Percentiles rank a stretch among this genome's conserved stretches.
Conservation (phyloP, 495 filamentous ascomycete genomes). For the Xylaria flabelliformis region DNA sequence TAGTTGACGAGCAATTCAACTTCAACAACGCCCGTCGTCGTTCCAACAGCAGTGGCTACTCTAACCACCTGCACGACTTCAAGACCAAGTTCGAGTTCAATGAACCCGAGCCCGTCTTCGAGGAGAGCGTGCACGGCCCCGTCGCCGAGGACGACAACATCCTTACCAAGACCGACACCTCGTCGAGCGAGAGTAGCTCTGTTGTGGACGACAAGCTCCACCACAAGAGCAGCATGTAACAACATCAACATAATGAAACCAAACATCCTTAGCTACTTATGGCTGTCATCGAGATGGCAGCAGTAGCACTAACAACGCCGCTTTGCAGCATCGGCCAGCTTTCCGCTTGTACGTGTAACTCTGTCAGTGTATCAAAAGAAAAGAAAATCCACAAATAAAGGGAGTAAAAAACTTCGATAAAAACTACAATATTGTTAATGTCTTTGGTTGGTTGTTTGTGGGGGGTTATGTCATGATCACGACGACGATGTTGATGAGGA, state of each 20-base stretch:
- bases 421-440: conserved; percentile 18
- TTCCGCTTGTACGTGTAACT: conserved; percentile 25
- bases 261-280: neutral
- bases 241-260: conserved; percentile 23
- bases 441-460: conserved; percentile 10
- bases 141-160: conserved; percentile 51
- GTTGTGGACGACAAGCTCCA: conserved; percentile 46
- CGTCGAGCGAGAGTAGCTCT: conserved; percentile 50
- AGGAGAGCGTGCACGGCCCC: conserved; percentile 77
- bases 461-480: neutral
- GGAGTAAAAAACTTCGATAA: neutral
- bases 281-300: conserved; percentile 8
- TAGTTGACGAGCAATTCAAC: conserved; percentile 79
- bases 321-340: conserved; percentile 8
- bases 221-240: conserved; percentile 39
- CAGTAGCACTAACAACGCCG: conserved; percentile 1
- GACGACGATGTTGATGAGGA: neutral
- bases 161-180: conserved; percentile 61
- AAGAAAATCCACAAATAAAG: conserved; percentile 12
- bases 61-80: conserved; percentile 98
- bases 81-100: conserved; percentile 91
- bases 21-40: conserved; percentile 87
- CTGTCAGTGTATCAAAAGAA: conserved; percentile 21
- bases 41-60: conserved; percentile 83
- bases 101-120: conserved; percentile 84